A percentile compares a stretch with the other conserved stretches of the same genome.
These are phyloP conservation scores for Boeremia lycopersici DNA, from an alignment of 2,329 filamentous ascomycete genomes.

Conservation along the genomic window DNA sequence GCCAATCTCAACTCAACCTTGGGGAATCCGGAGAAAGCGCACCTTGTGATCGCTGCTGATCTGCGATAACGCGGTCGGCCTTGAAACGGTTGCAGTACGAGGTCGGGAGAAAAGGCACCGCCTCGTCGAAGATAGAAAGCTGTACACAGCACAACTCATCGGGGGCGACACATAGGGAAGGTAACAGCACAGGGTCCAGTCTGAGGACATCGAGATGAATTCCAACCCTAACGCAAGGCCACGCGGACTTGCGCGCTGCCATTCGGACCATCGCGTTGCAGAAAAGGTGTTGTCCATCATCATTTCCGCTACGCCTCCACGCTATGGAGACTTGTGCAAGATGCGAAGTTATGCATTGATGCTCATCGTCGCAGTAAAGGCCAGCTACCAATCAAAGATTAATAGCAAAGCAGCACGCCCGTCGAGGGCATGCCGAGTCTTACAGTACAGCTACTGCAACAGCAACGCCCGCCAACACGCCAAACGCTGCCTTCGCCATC, in stretches of 20 bases:
- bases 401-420: not conserved
- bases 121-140: not conserved
- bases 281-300: too few species aligned
- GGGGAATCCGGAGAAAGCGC: conserved; percentile 6
- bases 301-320: too few species aligned
- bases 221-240: too few species aligned
- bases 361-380: too few species aligned
- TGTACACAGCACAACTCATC: too few species aligned
- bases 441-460: not conserved
- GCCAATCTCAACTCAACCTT: conserved; percentile 6
- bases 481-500: not conserved
- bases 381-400: too few species aligned
- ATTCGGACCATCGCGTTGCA: too few species aligned
- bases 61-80: conserved; percentile 7
- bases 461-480: not conserved
- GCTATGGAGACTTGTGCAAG: too few species aligned
- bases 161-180: too few species aligned
- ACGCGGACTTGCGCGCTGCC: too few species aligned
- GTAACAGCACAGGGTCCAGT: not conserved
- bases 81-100: conserved; percentile 12
- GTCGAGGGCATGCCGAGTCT: not conserved
- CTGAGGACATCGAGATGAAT: too few species aligned
- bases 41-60: not conserved
- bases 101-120: not conserved
- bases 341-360: too few species aligned